A percentile compares a stretch with the other conserved stretches of the same genome.
phyloP scores from a whole-genome alignment of 148 eudicot species.

The Rhododendron vialii region DNA sequence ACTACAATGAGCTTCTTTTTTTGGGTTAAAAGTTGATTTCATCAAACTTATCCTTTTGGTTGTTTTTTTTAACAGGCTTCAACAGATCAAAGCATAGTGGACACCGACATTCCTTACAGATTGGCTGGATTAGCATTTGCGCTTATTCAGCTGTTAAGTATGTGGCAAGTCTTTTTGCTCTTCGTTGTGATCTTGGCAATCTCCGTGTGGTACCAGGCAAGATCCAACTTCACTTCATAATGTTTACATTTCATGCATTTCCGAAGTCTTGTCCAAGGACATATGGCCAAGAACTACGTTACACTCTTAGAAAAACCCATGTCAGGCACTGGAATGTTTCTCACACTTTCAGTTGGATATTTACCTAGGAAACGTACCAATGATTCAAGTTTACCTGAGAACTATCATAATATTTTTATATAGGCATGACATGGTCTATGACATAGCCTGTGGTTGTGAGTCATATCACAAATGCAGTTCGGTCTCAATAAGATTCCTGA shows the following conservation, averaged over 20 bases:
- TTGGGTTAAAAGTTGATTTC: background rate
- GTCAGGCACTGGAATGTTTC: background rate
- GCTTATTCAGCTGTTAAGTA: constrained; percentile 71
- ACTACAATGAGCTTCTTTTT: background rate
- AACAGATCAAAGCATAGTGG: constrained; percentile 86
- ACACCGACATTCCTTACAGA: constrained; percentile 86
- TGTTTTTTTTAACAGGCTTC: constrained; percentile 56
- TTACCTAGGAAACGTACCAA: background rate
- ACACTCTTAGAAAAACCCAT: background rate
- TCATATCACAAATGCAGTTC: background rate
- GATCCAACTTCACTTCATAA: background rate
- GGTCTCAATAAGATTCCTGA: background rate
- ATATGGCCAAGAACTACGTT: background rate
- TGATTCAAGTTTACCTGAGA: background rate
- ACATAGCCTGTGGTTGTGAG: background rate
- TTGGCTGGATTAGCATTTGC: constrained; percentile 92
- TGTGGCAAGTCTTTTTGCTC: constrained; percentile 72
- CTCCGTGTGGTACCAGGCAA: constrained; percentile 83
- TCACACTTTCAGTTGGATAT: background rate
- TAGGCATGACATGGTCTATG: background rate
- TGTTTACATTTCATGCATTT: background rate
- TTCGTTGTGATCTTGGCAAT: constrained; percentile 59
- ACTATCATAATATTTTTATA: background rate
- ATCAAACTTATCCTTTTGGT: background rate
- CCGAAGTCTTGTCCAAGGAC: background rate